Base-by-base conservation (phyloP, 2,329 filamentous ascomycete species). In the Coleophoma crateriformis region DNA sequence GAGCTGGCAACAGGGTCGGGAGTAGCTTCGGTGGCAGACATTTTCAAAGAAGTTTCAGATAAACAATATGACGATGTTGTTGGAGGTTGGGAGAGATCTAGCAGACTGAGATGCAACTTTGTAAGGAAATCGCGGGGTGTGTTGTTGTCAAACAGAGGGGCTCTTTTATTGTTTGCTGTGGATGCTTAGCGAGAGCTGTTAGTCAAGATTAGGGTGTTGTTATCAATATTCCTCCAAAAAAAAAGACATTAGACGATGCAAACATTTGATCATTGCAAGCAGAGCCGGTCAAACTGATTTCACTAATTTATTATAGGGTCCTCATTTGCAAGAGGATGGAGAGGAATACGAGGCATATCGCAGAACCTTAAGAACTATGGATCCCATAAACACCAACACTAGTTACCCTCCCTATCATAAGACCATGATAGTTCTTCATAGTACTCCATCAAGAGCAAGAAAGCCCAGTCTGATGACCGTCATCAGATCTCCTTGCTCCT, bases 391-490 rank as follows among this genome's bases (percentile, higher is more conserved):
- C 50, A 54, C 46, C 49, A 38, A 17, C 20, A 44, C 41, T 27
- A 45, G 42, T 53, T 71, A 65, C 72, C 71, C 50, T 68, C 75
- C 60, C 77, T 81, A 61, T 84, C 77, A 75, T 82, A 64, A 84
- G 79, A 6, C 83, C 71, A 1, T 71, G 74, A 61, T 84, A 79
- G 1, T 48, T 42, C 48, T 35, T 44, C 48, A 44, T 51, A 51
- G 27, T 44, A 44, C 41, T 44, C 41, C 41, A 32, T 44, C 27
- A 19, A 33, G 50, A 47, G 44, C 34, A 27, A 39, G 19, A 15
- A 19, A 14, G 33, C 46, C 50, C 41, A 33, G 22, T 45, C 45
- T 46, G 39, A 35, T 50, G 46, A 46, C 51, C 54, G 22, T 47
- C 50, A 38, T 45, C 50, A 49, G 50, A 54, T 45, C 50, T 13